These are phyloP conservation scores for Oxalis stricta DNA, from an alignment of 441 rosid species.

Conservation along the genomic window DNA sequence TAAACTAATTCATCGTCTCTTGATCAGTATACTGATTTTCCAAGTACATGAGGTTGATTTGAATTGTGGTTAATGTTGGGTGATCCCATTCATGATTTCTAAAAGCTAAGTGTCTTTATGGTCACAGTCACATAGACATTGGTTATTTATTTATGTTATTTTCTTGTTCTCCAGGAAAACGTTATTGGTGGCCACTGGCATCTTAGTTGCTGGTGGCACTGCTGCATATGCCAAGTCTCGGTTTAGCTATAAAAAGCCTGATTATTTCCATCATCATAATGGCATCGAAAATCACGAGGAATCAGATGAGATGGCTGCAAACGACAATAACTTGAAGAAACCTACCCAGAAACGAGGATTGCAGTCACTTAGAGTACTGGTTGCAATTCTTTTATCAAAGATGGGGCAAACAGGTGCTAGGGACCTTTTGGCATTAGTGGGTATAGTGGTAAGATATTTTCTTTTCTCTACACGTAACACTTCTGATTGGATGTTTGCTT, in stretches of 20 bases:
- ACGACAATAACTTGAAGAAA: slow-evolving; percentile 27
- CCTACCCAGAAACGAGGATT: slow-evolving; percentile 44
- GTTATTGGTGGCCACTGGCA: slow-evolving; percentile 69
- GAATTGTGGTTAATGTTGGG: too few relatives aligned
- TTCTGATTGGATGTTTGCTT: not conserved
- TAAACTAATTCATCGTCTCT: too few relatives aligned
- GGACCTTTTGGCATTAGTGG: slow-evolving; percentile 73
- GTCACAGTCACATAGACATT: not conserved
- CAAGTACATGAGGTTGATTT: too few relatives aligned
- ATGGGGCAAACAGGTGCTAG: slow-evolving; percentile 89
- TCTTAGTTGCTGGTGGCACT: slow-evolving; percentile 81
- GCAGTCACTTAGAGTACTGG: slow-evolving; percentile 71
- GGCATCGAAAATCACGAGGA: slow-evolving; percentile 39
- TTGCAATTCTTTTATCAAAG: slow-evolving; percentile 66
- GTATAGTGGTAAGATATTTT: slow-evolving; percentile 57
- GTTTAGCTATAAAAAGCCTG: slow-evolving; percentile 21
- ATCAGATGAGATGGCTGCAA: slow-evolving; percentile 18
- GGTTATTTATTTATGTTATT: not conserved
- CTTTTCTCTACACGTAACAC: not conserved
- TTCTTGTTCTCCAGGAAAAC: slow-evolving; percentile 44
- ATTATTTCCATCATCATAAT: slow-evolving; percentile 30
- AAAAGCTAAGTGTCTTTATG: not conserved
- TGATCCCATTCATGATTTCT: not conserved
- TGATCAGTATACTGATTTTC: too few relatives aligned
- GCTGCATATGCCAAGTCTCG: slow-evolving; percentile 68